Evolutionary conservation across 306 rosid genomes (phyloP).

Genomic region (Sicyos baderoa): DNA sequence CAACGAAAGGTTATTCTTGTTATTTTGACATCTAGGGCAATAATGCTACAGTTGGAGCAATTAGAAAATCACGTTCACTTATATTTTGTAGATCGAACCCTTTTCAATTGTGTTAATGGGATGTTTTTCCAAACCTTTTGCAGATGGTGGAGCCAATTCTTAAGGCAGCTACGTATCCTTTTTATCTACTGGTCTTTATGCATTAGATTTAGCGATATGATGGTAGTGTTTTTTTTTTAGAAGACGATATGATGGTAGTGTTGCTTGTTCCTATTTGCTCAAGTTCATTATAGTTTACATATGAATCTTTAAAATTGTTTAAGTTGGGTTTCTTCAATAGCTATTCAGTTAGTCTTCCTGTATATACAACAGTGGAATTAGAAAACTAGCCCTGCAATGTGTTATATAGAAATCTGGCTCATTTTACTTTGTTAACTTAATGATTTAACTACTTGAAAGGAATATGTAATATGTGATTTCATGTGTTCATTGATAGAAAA

Average conservation of each 20-base stretch:
- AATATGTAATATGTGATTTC: background rate
- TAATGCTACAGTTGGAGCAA: background rate
- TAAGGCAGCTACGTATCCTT: constrained; percentile 89
- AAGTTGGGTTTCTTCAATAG: background rate
- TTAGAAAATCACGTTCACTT: background rate
- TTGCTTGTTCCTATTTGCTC: background rate
- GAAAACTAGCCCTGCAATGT: background rate
- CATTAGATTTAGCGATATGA: background rate
- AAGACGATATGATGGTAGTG: background rate
- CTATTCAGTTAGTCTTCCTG: background rate
- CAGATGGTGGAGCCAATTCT: constrained; percentile 92
- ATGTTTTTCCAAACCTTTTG: constrained; percentile 24
- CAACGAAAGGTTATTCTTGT: background rate
- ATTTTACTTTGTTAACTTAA: background rate
- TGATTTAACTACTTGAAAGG: background rate
- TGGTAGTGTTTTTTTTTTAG: background rate
- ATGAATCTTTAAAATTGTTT: background rate
- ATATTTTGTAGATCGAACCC: background rate
- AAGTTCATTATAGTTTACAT: constrained; percentile 2
- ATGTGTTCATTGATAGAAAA: background rate
- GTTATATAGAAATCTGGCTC: background rate
- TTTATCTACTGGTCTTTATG: background rate
- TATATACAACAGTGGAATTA: background rate
- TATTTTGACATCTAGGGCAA: background rate
- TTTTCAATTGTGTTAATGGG: background rate